These are phyloP conservation scores for Nicotiana sylvestris DNA, from an alignment of 257 asterid genomes.

Conservation along the genomic window DNA sequence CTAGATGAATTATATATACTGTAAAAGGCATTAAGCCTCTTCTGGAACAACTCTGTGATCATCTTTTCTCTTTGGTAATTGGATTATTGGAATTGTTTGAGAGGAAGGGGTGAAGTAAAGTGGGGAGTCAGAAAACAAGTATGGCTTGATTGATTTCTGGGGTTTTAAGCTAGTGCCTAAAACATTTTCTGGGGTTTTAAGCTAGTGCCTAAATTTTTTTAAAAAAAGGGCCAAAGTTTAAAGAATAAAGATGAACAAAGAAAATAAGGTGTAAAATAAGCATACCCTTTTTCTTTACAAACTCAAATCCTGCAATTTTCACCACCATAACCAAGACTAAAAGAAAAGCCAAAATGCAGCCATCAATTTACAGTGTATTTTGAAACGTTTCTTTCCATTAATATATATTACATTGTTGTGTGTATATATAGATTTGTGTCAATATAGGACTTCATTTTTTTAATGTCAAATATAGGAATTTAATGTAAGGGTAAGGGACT, in stretches of 20 bases:
- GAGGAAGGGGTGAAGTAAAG: too few species aligned
- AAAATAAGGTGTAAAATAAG: neutral
- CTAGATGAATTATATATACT: too few species aligned
- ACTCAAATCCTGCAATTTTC: conserved; percentile 2
- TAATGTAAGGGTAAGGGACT: conserved; percentile 3
- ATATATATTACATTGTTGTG: neutral
- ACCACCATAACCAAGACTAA: neutral
- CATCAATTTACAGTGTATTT: neutral
- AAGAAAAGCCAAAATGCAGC: conserved; percentile 15
- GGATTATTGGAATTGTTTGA: too few species aligned
- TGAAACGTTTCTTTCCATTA: neutral
- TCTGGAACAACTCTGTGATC: too few species aligned
- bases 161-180: neutral
- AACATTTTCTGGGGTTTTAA: neutral
- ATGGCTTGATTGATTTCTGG: too few species aligned
- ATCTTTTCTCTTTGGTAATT: too few species aligned
- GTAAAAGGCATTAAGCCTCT: too few species aligned
- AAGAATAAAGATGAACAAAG: neutral
- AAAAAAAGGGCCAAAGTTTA: neutral
- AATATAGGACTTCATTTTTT: neutral
- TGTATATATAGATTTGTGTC: neutral
- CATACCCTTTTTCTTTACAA: conserved; percentile 11
- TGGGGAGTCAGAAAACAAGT: too few species aligned
- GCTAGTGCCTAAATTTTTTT: neutral
- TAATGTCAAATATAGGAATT: neutral